Percentiles rank a stretch among this genome's conserved stretches.
phyloP scores from a whole-genome alignment of 2,329 filamentous ascomycete species.

The Colletotrichum sp. region DNA sequence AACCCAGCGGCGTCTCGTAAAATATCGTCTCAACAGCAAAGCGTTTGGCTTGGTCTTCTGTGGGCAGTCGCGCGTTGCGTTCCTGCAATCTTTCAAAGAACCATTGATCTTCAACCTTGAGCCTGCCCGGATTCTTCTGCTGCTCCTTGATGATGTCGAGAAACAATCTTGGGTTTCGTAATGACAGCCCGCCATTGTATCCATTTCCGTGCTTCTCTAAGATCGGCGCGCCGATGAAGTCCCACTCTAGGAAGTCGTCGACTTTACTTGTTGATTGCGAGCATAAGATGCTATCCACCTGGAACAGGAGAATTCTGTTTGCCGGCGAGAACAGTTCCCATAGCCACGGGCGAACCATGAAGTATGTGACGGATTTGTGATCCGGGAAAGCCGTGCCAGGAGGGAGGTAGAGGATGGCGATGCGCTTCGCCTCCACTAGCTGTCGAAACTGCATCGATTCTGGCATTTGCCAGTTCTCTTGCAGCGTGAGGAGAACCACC shows the following conservation, averaged over 20 bases:
- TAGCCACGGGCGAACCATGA: constrained; percentile 38
- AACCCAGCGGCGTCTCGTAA: constrained; percentile 28
- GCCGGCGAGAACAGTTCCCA: constrained; percentile 40
- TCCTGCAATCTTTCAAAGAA: constrained; percentile 31
- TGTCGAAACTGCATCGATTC: constrained; percentile 34
- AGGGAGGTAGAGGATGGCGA: constrained; percentile 44
- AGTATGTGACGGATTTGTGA: constrained; percentile 35
- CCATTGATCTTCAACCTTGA: constrained; percentile 36
- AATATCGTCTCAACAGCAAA: constrained; percentile 33
- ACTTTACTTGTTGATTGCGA: constrained; percentile 28
- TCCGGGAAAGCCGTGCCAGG: constrained; percentile 35
- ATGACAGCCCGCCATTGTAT: constrained; percentile 37
- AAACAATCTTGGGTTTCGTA: constrained; percentile 32
- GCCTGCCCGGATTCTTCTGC: constrained; percentile 22
- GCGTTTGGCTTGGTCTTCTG: constrained; percentile 25
- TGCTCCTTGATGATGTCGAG: constrained; percentile 24
- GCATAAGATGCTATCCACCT: constrained; percentile 43
- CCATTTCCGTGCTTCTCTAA: constrained; percentile 23
- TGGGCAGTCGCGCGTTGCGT: constrained; percentile 28
- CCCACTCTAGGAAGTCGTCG: constrained; percentile 41
- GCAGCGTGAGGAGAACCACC: constrained; percentile 46
- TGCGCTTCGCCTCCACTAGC: constrained; percentile 33
- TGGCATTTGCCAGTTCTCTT: constrained; percentile 26
- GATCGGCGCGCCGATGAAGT: constrained; percentile 38
- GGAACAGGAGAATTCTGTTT: constrained; percentile 40